Conservation (phyloP, 2,329 filamentous ascomycete genomes). For the Hypoxylon sp. region DNA sequence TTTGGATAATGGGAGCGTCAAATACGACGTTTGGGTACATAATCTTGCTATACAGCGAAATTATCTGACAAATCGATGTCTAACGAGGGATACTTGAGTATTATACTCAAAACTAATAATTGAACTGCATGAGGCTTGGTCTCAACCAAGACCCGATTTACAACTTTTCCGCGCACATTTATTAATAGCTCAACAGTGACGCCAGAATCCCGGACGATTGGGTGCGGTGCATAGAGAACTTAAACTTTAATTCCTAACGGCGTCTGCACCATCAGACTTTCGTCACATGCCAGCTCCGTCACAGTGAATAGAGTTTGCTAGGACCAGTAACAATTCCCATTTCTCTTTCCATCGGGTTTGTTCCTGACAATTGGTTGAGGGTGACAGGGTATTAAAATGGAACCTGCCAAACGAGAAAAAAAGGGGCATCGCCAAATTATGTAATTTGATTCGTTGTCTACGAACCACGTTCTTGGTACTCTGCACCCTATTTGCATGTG, state of each 20-base stretch:
- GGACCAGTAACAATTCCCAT: slow-evolving; percentile 11
- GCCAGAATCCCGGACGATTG: not conserved
- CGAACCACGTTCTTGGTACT: slow-evolving; percentile 36
- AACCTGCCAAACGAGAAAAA: slow-evolving; percentile 20
- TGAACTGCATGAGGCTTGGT: slow-evolving; percentile 28
- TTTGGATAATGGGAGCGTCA: slow-evolving; percentile 34
- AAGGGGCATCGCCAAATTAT: slow-evolving; percentile 21
- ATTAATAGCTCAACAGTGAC: slow-evolving; percentile 1
- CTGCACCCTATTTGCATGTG: slow-evolving; percentile 40
- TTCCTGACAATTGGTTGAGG: slow-evolving; percentile 21
- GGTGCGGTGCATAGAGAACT: not conserved
- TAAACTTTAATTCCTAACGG: not conserved
- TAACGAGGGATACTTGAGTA: slow-evolving; percentile 18
- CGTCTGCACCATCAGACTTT: not conserved
- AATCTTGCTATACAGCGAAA: slow-evolving; percentile 33
- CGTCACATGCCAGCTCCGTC: slow-evolving; percentile 27
- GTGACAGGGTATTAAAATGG: slow-evolving; percentile 14
- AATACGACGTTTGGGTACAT: slow-evolving; percentile 28
- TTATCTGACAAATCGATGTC: slow-evolving; percentile 29
- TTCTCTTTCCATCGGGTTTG: slow-evolving; percentile 17
- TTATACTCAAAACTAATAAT: slow-evolving; percentile 37
- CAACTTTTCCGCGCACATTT: not conserved
- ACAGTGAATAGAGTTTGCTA: not conserved
- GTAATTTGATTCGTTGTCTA: slow-evolving; percentile 28
- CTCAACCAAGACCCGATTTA: slow-evolving; percentile 5